Evolutionary conservation across 1,139 yeast genomes (phyloP).

Genomic region (Tardiomyces depauwii): DNA sequence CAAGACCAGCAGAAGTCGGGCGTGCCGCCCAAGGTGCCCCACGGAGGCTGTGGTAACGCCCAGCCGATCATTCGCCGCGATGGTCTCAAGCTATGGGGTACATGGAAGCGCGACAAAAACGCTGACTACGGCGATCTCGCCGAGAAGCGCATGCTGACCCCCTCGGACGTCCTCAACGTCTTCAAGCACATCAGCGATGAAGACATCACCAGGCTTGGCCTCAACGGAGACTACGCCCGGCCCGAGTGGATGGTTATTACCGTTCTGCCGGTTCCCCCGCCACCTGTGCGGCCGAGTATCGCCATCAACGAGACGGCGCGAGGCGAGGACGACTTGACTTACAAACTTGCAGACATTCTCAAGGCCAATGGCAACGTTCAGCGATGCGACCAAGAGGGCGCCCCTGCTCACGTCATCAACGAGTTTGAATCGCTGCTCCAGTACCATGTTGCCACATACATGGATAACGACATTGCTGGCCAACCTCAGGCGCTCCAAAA

Average conservation of each 20-base stretch:
- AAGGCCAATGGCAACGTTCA: constrained; percentile 96
- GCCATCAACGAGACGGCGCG: constrained; percentile 98
- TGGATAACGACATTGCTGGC: constrained; percentile 99
- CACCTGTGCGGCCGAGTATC: constrained; percentile 97
- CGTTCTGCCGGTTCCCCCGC: constrained; percentile 98
- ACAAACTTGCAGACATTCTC: constrained; percentile 90
- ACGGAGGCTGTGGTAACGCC: constrained; percentile 97
- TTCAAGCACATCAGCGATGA: constrained; percentile 82
- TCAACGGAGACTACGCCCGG: constrained; percentile 91
- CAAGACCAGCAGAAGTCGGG: constrained; percentile 28
- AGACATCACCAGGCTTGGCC: constrained; percentile 75
- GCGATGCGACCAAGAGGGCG: constrained; percentile 94
- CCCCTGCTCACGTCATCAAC: constrained; percentile 95
- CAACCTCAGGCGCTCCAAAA: constrained; percentile 98
- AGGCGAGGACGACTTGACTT: constrained; percentile 98
- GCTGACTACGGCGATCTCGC: constrained; percentile 80
- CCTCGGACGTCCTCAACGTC: constrained; percentile 81
- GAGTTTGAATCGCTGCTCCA: constrained; percentile 94
- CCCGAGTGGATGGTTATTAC: constrained; percentile 99
- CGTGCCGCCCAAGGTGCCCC: constrained; percentile 33
- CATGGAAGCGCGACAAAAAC: constrained; percentile 85
- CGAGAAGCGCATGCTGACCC: constrained; percentile 80
- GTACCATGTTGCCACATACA: constrained; percentile 98
- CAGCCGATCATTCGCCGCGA: constrained; percentile 96
- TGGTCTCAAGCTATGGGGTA: constrained; percentile 91